Percentiles rank a stretch among this genome's conserved stretches.
phyloP scores from a whole-genome alignment of 2,329 filamentous ascomycete genomes.

The Fusarium coicis region DNA sequence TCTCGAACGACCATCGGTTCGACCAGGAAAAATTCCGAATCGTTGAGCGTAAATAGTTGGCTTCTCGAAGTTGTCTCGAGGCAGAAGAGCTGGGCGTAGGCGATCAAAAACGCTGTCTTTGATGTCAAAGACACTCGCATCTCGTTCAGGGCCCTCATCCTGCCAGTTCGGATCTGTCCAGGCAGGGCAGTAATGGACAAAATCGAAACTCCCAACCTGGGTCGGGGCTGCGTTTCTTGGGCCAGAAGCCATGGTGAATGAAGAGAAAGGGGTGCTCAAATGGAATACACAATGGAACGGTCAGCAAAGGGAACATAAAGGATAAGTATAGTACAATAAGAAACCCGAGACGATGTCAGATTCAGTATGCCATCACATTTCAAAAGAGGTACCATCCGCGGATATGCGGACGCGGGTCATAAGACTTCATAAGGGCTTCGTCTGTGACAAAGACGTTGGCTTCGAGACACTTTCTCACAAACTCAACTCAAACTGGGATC shows the following conservation, averaged over 20 bases:
- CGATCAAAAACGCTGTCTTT: slow-evolving; percentile 28
- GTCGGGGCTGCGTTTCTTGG: background rate
- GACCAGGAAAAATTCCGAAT: slow-evolving; percentile 45
- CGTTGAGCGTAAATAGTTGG: slow-evolving; percentile 45
- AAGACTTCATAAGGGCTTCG: background rate
- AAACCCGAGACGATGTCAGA: background rate
- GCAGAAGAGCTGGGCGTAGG: slow-evolving; percentile 40
- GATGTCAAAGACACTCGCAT: slow-evolving; percentile 22
- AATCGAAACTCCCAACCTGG: slow-evolving; percentile 1
- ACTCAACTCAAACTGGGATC: background rate
- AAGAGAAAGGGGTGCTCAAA: background rate
- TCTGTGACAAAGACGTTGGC: background rate
- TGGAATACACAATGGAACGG: background rate
- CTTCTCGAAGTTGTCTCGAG: slow-evolving; percentile 33
- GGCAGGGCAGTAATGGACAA: slow-evolving; percentile 34
- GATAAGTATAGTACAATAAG: background rate
- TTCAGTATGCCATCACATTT: background rate
- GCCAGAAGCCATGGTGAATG: slow-evolving; percentile 5
- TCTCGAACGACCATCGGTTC: slow-evolving; percentile 46
- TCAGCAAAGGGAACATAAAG: background rate
- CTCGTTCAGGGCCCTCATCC: slow-evolving; percentile 27
- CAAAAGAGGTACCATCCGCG: background rate
- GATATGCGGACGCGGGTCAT: background rate
- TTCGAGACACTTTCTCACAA: background rate
- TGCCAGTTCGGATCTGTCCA: slow-evolving; percentile 47